Percentiles rank a stretch among this genome's conserved stretches.
Conservation (phyloP, 345 rosid species). For the Erodium maritimum region DNA sequence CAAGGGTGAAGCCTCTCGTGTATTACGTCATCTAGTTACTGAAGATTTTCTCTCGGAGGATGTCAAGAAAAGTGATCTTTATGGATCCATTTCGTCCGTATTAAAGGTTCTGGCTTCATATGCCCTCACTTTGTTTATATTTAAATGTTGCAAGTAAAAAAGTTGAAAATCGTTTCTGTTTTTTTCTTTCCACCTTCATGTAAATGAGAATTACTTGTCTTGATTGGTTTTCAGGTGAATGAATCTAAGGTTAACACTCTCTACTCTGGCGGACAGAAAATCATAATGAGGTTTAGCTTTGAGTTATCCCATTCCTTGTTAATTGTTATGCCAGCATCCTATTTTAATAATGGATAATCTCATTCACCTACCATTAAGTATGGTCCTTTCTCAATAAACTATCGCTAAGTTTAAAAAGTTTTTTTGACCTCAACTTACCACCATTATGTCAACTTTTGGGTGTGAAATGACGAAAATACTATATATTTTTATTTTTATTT, state of each 20-base stretch:
- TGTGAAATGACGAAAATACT: too few species aligned
- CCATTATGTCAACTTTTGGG: too few species aligned
- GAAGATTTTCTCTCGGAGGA: constrained; percentile 81
- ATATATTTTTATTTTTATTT: too few species aligned
- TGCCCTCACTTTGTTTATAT: neutral
- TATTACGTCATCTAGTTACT: constrained; percentile 73
- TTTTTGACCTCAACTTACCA: too few species aligned
- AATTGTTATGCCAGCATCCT: too few species aligned
- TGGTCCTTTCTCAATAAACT: too few species aligned
- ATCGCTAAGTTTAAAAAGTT: too few species aligned
- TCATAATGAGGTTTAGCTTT: constrained; percentile 47
- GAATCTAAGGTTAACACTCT: constrained; percentile 48
- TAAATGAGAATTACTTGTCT: constrained; percentile 5
- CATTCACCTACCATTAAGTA: too few species aligned
- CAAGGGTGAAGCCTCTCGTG: constrained; percentile 79
- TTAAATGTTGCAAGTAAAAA: neutral
- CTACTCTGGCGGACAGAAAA: constrained; percentile 35
- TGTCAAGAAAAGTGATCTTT: constrained; percentile 88
- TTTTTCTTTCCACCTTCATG: neutral
- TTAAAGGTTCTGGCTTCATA: constrained; percentile 46
- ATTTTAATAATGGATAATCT: too few species aligned
- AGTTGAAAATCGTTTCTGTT: neutral
- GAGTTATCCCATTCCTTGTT: neutral
- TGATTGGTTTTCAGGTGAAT: constrained; percentile 46
- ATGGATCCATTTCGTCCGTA: constrained; percentile 84